Evolutionary conservation across 2,329 filamentous ascomycete genomes (phyloP), one percentile per base, ranked within the genome.

Genomic region (Xylaria arbuscula): DNA sequence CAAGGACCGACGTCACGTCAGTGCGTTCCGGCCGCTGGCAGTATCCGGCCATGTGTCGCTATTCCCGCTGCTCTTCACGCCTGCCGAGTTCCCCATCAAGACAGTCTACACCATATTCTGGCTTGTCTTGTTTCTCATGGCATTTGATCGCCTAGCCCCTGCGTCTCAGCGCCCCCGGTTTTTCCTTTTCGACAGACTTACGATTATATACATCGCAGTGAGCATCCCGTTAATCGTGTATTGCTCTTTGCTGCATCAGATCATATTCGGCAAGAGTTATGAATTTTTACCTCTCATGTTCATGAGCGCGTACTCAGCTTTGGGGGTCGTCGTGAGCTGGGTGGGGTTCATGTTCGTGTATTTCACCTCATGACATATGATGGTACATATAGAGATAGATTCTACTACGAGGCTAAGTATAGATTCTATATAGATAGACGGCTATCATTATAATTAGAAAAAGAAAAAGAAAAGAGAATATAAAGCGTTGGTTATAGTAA

Each of bases 211-310:
- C 79, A 95, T 97, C 75, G 90, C 92, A 0, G 83, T 98, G 67
- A 93, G 94, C 75, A 94, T 98, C 68, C 96, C 95, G 10, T 82
- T 98, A 70, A 93, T 98, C 64, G 81, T 91, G 1, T 99, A 99
- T 81, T 94, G 93, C 79, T 97, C 94, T 11, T 80, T 98, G 59
- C 72, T 96, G 8, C 96, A 99, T 79, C 87, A 89, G 56, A 79
- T 95, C n/a, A 82, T 97, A 4, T 98, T 97, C 82, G 94, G 94
- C 0, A 87, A 89, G 76, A 88, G 84, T 71, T 93, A 92, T 75
- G 93, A 98, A 81, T 99, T 98, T 80, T 81, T 99, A 63, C 96
- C 96, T 32, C 83, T 98, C 74, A 98, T 99, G 95, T 96, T 98
- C 78, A 98, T 91, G 73, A 98, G 95, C 83, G 92, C 93, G 13